Base-by-base conservation (phyloP, 2,329 filamentous ascomycete genomes). In the Diplodia seriata region DNA sequence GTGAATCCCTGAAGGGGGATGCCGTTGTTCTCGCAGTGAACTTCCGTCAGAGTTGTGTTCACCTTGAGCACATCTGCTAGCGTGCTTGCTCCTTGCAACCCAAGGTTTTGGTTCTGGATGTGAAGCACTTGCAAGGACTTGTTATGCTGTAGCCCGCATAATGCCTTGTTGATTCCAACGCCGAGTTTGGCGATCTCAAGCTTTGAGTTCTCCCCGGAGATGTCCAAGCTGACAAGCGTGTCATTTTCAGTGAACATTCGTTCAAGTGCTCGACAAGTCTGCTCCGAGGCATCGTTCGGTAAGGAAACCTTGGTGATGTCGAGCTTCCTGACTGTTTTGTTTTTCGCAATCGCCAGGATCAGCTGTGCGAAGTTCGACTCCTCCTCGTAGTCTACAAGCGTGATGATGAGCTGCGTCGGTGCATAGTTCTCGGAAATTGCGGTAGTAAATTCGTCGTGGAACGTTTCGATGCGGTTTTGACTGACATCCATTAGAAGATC, bases 1-100 rank as follows among this genome's bases (percentile, higher is more conserved):
- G 88, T 91, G 70, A 91, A 89, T 1, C 88, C 89, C 70, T 89
- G 87, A n/a, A 91, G 81, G 55, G 88, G 89, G 67, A 91, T 90
- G 66, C 88, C 87, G 73, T 92, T 92, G 75, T 90, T 88, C 70
- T 90, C 89, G 76, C 90, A 92, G 72, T 91, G 84, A 6, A 92
- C 82, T 74, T 91, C 87, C 31, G 85, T 83, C 5, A 92, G 79
- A 1, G 85, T 86, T 2, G 77, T 81, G 72, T 92, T 92, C 69
- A 83, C 83, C 72, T 89, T 87, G 43, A 92, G 79, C 18, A 92
- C 89, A 20, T 90, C 89, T 1, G 89, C 87, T 43, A 92, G 81
- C 0, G 89, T 90, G 73, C 86, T 90, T 4, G 90, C 89, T 38
- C 90, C 90, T 76, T 89, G 88, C 26, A 91, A 76, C 4, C 90